Percentiles rank a stretch among this genome's conserved stretches.
Conservation (phyloP, 2,329 filamentous ascomycete species). For the Verticillium tricorpus region DNA sequence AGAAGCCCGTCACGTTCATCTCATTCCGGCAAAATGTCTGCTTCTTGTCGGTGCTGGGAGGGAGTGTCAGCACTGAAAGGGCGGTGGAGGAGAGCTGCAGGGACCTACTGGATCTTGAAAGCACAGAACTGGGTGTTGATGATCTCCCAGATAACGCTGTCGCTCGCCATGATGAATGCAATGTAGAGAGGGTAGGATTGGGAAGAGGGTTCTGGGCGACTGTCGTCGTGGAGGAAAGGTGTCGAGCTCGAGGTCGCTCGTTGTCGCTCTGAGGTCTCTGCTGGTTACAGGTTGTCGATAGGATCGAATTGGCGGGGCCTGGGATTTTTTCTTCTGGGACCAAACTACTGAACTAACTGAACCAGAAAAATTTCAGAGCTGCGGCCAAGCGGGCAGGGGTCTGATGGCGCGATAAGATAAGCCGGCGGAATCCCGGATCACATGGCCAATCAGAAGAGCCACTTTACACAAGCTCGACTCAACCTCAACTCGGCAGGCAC, state of each 20-base stretch:
- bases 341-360: not conserved
- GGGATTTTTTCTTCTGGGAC: constrained; percentile 3
- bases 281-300: not conserved
- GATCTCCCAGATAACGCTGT: constrained; percentile 96
- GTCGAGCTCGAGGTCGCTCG: not conserved
- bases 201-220: not conserved
- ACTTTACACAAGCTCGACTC: not conserved
- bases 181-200: not conserved
- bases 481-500: not conserved
- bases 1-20: constrained; percentile 80
- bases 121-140: constrained; percentile 95
- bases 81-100: not conserved
- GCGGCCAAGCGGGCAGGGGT: not conserved
- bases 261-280: not conserved
- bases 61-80: constrained; percentile 20
- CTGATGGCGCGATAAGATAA: not conserved
- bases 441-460: not conserved
- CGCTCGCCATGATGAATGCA: constrained; percentile 65
- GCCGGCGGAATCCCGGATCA: not conserved
- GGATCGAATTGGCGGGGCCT: constrained; percentile 1
- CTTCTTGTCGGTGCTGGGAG: constrained; percentile 67
- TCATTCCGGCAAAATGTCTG: constrained; percentile 96
- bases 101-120: constrained; percentile 80
- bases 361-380: constrained; percentile 2
- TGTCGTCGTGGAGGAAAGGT: not conserved